Conservation (phyloP, 2,329 filamentous ascomycete species). For the Knufia petricola region DNA sequence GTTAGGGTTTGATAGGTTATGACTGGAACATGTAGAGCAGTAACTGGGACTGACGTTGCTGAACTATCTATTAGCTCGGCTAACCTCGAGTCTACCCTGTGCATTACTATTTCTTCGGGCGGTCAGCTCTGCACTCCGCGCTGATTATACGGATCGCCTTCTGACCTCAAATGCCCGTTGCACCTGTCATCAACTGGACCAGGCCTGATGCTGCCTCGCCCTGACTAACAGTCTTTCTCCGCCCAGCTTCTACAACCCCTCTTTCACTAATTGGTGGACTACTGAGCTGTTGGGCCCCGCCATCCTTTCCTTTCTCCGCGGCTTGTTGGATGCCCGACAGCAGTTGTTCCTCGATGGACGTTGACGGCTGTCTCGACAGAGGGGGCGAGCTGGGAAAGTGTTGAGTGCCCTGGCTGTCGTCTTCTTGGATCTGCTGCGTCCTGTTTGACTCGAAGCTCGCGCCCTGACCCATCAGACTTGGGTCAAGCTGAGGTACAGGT, state of each 20-base stretch:
- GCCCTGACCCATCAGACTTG: conserved; percentile 17
- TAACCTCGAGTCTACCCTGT: too few relatives aligned
- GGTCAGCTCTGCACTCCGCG: too few relatives aligned
- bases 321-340: not conserved
- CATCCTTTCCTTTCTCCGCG: not conserved
- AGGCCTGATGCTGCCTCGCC: conserved; percentile 21
- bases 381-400: conserved; percentile 16
- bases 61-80: too few relatives aligned
- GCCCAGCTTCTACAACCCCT: not conserved
- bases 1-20: too few relatives aligned
- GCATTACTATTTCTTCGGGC: too few relatives aligned
- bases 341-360: not conserved
- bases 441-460: conserved; percentile 7
- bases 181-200: conserved; percentile 19
- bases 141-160: not conserved
- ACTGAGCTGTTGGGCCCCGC: conserved; percentile 10
- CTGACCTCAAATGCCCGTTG: not conserved
- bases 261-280: conserved; percentile 10
- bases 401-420: not conserved
- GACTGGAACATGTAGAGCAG: too few relatives aligned
- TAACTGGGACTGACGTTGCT: too few relatives aligned
- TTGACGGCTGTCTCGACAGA: conserved; percentile 3
- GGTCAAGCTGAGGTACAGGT: conserved; percentile 16
- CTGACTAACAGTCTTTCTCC: conserved; percentile 16
- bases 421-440: not conserved